Evolutionary conservation across 495 filamentous ascomycete genomes (phyloP), one percentile per base, ranked within the genome.

Genomic region (Trichoderma parareesei): DNA sequence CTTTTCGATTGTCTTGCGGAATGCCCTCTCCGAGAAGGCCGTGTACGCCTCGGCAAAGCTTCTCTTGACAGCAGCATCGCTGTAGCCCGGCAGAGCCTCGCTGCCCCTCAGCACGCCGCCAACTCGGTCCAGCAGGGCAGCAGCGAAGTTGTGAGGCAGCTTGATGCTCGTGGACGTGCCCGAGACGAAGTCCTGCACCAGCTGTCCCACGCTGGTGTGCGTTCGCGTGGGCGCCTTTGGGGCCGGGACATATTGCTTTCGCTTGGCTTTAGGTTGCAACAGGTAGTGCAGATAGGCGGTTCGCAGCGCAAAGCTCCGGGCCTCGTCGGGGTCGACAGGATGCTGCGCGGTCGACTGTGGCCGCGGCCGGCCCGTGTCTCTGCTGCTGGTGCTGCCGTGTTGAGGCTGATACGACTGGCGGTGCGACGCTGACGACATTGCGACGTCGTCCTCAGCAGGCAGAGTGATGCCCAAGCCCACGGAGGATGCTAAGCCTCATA

Each of bases 281-380:
- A 98, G 87, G 75, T 99, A 93, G 77, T 90, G 79, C 40, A 99
- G 88, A 75, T 92, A 97, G 69, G 95, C 92, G 69, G 91, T 87
- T 62, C 95, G 89, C 62, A 99, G 86, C 67, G 92, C 91, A 73
- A 88, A 96, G 46, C 85, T 88, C 78, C 92, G 96, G 74, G 90
- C 92, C 77, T 96, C 90, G 67, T 91, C 80, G 71, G 81, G 79
- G 70, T 75, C 81, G 38, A 84, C 67, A 38, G 76, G 67, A 13
- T 73, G 72, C 46, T 75, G 74, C 33, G 75, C 67, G 37, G 70
- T 73, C 35, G 82, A 81, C 38, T 66, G 65, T 9, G 73, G 67
- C 59, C 76, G 71, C 60, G 72, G 75, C 63, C 74, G 71, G 37
- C 73, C 69, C 10, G 66, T 66, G 66, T 70, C 74, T 62, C 78